Base-by-base conservation (phyloP, 164 flowering plant genomes). In the Akebia trifoliata region DNA sequence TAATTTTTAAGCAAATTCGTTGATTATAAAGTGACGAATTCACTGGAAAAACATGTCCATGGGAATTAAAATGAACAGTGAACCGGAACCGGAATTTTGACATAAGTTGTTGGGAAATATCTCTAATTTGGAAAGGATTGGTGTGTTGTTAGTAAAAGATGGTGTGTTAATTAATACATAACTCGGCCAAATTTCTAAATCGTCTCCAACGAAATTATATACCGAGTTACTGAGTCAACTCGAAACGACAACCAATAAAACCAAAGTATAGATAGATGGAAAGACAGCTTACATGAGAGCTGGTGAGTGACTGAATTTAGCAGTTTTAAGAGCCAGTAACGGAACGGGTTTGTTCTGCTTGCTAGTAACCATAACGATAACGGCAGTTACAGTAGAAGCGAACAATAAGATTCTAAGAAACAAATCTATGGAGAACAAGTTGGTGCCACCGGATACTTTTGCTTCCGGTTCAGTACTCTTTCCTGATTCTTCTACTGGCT, bases 271-370 rank as follows among this genome's bases (percentile, higher is more conserved):
- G 8, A 10, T 4, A 30, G 12, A 35, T 4, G 8, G 14, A 37
- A 37, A 8, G 39, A 37, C 0, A 56, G 8, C 67, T 65, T 62
- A 70, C 74, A 66, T 62, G 57, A 70, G 55, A 25, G 74, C 70
- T 2, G 74, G 74, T 24, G 67, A 66, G 43, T 62, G 35, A 12
- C n/a, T 21, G 37, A 53, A 70, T 11, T 66, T 66, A 17, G 70
- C 70, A 0, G 57, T 0, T 17, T 15, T 34, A n/a, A 15, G 4
- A 15, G 35, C 29, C 3, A 48, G 26, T 18, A 31, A 24, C 1
- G 3, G 0, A 44, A 66, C 11, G 14, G 14, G 8, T 36, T 62
- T 44, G 18, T 67, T 70, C 49, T 70, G 67, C 50, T 66, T 70
- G 64, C 64, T 48, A 14, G 67, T 66, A 47, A 54, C 54, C 67